These are phyloP conservation scores for Linnemannia hyalina DNA, from an alignment of 192 early-diverging fungal genomes.

Conservation along the genomic window DNA sequence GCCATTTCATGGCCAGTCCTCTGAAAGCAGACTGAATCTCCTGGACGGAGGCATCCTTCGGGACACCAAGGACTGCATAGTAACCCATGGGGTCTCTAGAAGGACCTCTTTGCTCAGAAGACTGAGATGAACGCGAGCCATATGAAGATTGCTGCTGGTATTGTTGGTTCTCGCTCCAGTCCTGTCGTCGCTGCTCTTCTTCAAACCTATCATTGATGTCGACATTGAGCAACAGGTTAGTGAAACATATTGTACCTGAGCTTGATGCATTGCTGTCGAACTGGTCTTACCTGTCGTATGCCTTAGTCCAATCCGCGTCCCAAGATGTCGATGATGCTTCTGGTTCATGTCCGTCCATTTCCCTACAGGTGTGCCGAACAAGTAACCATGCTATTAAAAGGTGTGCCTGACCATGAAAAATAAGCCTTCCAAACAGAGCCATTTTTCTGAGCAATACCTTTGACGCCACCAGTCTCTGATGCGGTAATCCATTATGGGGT, in stretches of 20 bases:
- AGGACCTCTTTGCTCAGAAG: conserved; percentile 10
- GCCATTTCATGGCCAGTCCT: conserved; percentile 59
- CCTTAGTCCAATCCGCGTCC: conserved; percentile 64
- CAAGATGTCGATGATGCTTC: conserved; percentile 55
- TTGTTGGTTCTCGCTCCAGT: conserved; percentile 52
- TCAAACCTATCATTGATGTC: conserved; percentile 23
- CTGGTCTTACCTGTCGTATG: conserved; percentile 54
- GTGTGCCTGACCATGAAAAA: not conserved
- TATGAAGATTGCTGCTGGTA: conserved; percentile 35
- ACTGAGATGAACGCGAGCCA: conserved; percentile 7
- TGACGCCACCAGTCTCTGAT: conserved; percentile 59
- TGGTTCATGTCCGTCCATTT: conserved; percentile 52
- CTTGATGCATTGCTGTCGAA: not conserved
- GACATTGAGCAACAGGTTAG: not conserved
- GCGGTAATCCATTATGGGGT: conserved; percentile 60
- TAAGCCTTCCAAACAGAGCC: not conserved
- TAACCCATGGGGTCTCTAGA: conserved; percentile 60
- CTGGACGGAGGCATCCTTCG: conserved; percentile 44
- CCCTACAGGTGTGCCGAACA: conserved; percentile 7
- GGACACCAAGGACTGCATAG: conserved; percentile 57
- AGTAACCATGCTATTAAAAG: not conserved
- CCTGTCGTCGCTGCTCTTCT: conserved; percentile 49
- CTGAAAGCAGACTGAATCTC: conserved; percentile 68
- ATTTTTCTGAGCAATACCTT: conserved; percentile 11
- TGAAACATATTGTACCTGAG: not conserved